Evolutionary conservation across 23 red algal species (phyloP).

Genomic region (Cyanidium caldarium): DNA sequence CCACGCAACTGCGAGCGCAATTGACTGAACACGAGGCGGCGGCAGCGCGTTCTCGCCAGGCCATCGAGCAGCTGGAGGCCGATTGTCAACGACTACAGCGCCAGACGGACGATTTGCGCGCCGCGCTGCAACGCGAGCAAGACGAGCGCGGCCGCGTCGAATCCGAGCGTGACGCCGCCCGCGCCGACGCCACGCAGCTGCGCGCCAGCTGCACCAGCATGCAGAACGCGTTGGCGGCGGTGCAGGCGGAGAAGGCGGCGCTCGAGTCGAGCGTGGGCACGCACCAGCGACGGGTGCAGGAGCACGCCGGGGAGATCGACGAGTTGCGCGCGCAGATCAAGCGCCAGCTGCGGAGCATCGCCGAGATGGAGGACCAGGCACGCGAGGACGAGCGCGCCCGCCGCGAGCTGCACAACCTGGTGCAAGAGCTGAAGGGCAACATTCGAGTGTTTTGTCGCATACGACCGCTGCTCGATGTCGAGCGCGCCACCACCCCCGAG

Average conservation of each 20-base stretch:
- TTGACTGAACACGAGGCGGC: too few species aligned
- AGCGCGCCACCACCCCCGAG: neutral
- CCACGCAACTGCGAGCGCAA: too few species aligned
- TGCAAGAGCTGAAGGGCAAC: conserved; percentile 99
- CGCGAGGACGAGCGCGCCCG: conserved; percentile 38
- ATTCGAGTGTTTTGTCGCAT: conserved; percentile 97
- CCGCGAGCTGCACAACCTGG: conserved; percentile 58
- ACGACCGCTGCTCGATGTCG: conserved; percentile 34
- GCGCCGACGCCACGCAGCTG: neutral
- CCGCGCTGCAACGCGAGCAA: neutral
- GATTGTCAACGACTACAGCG: too few species aligned
- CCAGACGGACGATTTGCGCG: neutral
- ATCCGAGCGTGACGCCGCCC: neutral
- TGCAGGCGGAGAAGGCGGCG: neutral
- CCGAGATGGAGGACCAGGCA: conserved; percentile 30
- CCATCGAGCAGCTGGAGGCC: too few species aligned
- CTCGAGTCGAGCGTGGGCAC: neutral
- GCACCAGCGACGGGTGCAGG: neutral
- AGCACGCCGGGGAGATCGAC: neutral
- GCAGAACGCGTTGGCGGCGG: neutral
- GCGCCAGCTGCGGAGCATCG: neutral
- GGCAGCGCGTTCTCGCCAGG: too few species aligned
- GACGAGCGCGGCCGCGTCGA: neutral
- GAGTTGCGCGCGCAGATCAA: neutral
- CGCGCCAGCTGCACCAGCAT: neutral